Percentiles rank a stretch among this genome's conserved stretches.
Evolutionary conservation across 2,329 filamentous ascomycete genomes (phyloP).

Genomic region (Phyllosticta capitalensis): DNA sequence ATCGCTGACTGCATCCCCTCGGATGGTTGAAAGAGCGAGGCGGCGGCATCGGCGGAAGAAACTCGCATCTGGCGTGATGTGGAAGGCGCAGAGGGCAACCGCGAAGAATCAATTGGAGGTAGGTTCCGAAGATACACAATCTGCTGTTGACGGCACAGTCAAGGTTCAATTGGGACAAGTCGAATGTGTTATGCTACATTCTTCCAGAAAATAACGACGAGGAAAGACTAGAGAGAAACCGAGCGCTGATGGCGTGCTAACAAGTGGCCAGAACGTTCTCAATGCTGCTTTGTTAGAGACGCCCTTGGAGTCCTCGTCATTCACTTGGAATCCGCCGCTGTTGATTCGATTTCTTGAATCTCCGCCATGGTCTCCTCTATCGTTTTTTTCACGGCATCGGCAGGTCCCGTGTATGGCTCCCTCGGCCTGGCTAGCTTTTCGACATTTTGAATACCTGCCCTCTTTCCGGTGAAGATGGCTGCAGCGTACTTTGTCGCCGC

Average conservation of each 20-base stretch:
- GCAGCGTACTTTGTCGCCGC: slow-evolving; percentile 61
- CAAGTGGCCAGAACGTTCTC: neutral
- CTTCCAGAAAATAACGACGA: too few species aligned
- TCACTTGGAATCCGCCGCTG: neutral
- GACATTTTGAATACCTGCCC: slow-evolving; percentile 46
- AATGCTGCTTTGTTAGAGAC: neutral
- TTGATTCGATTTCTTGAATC: slow-evolving; percentile 3
- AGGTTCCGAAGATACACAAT: neutral
- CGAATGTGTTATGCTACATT: too few species aligned
- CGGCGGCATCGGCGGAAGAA: neutral
- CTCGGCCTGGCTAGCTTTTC: slow-evolving; percentile 50
- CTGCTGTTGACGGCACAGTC: too few species aligned
- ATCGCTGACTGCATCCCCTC: neutral
- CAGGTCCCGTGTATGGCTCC: slow-evolving; percentile 48
- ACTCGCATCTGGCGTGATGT: neutral
- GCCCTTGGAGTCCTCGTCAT: neutral
- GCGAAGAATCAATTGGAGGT: neutral
- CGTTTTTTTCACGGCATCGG: neutral
- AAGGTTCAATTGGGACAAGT: too few species aligned
- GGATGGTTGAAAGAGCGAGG: neutral
- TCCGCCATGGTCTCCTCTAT: slow-evolving; percentile 2
- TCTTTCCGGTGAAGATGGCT: slow-evolving; percentile 51
- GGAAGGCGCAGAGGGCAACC: neutral
- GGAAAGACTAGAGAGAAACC: neutral
- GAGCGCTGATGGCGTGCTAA: neutral